Base-by-base conservation (phyloP, 345 rosid species). In the Stellera chamaejasme region DNA sequence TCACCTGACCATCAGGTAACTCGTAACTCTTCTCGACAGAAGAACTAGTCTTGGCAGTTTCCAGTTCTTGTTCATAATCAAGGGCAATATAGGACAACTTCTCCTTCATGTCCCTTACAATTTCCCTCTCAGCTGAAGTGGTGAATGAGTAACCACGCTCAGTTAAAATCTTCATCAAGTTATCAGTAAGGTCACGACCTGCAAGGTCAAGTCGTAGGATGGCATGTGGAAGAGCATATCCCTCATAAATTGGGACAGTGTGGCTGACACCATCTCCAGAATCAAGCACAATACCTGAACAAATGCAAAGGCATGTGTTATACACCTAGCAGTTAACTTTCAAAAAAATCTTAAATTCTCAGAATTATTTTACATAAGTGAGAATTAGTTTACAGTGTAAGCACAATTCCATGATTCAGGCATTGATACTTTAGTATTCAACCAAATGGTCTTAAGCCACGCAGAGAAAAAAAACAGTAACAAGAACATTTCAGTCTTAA, bases 191-290 rank as follows among this genome's bases (percentile, higher is more conserved):
- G 55, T 82, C 89, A 71, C 83, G 83, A 28, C 85, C 88, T 2
- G 88, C 84, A 62, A 82, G 75, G 51, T 82, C 84, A 64, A 82
- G 84, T 70, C 84, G 82, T 66, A 82, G 72, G 66, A 82, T 82
- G 28, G 88, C 88, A 61, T 82, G 84, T 16, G 87, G 87, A 57
- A 78, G 87, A 52, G 87, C 83, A 54, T 81, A 81, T 15, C 87
- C 87, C 66, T 82, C 88, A 46, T 82, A 82, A 60, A 82, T 82
- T 25, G 88, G 88, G 32, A 82, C 88, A 1, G 88, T 82, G 72
- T 82, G 88, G 62, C 88, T 82, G 61, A 82, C 88, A 69, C 88
- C 88, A 77, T 82, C 88, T 68, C 88, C 88, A 56, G 88, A 82
- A 53, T 82, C 88, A 58, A 75, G 62, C 52, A 76, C 80, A 42